phyloP scores from a whole-genome alignment of 305 asterid species.

The Solanum chacoense region DNA sequence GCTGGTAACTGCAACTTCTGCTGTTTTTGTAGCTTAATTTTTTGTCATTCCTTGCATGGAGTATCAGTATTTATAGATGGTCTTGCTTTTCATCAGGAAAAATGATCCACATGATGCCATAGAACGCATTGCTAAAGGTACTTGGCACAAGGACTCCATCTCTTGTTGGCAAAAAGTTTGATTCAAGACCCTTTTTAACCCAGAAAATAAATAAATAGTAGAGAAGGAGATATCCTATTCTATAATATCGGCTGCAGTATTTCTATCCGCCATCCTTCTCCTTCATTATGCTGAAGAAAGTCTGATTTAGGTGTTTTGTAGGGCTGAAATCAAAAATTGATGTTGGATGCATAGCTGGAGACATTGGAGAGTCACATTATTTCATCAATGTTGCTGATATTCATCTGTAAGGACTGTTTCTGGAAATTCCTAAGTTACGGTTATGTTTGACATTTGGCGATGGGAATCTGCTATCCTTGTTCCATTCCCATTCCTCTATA shows the following conservation, averaged over 20 bases:
- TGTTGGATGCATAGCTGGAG: conserved; percentile 64
- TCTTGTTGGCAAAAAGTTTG: background rate
- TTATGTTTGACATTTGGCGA: background rate
- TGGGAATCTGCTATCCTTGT: background rate
- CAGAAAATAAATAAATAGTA: background rate
- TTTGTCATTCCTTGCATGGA: conserved; percentile 3
- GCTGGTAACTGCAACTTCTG: conserved; percentile 53
- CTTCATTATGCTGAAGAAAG: background rate
- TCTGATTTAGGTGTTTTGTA: conserved; percentile 25
- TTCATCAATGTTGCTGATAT: conserved; percentile 81
- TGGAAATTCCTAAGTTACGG: background rate
- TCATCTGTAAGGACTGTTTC: conserved; percentile 56
- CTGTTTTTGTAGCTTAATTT: background rate
- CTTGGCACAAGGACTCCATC: background rate
- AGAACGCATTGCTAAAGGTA: conserved; percentile 74
- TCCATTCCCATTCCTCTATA: background rate
- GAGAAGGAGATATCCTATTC: background rate
- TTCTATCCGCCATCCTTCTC: background rate
- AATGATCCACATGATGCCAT: conserved; percentile 72
- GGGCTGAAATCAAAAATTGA: conserved; percentile 60
- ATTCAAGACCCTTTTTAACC: background rate
- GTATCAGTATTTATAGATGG: background rate
- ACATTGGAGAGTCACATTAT: conserved; percentile 50
- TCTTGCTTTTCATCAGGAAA: conserved; percentile 42
- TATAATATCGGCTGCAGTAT: background rate